phyloP scores from a whole-genome alignment of 768 basidiomycete species.

The Lanmaoa pseudosensibilis region DNA sequence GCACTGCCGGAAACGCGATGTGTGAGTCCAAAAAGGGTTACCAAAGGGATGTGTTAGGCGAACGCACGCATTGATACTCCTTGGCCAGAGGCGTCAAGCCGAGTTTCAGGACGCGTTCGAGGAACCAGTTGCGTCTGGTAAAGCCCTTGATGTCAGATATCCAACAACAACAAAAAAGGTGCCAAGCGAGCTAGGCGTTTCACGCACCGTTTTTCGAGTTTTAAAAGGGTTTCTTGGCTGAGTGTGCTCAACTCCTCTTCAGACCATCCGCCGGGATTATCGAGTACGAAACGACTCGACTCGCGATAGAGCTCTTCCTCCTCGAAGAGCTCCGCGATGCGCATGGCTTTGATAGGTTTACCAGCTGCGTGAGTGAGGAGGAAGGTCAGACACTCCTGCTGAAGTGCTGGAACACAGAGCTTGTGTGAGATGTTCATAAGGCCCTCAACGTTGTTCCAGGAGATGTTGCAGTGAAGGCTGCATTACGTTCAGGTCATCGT shows the following conservation, averaged over 20 bases:
- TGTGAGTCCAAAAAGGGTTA: neutral
- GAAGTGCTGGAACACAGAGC: constrained; percentile 78
- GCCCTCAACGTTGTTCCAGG: constrained; percentile 93
- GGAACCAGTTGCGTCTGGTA: constrained; percentile 85
- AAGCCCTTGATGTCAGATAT: neutral
- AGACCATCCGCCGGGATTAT: constrained; percentile 85
- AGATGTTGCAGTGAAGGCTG: constrained; percentile 87
- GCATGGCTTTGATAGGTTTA: constrained; percentile 88
- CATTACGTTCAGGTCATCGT: constrained; percentile 2
- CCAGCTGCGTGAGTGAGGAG: constrained; percentile 92
- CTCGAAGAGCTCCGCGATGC: constrained; percentile 86
- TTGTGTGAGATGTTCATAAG: constrained; percentile 90
- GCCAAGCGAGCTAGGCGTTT: neutral
- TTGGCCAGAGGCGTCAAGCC: constrained; percentile 85
- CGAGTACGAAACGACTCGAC: constrained; percentile 86
- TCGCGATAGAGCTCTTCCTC: constrained; percentile 91
- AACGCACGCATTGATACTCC: constrained; percentile 88
- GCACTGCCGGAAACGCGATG: constrained; percentile 49
- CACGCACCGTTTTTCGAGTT: constrained; percentile 81
- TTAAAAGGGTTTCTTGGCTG: constrained; percentile 77
- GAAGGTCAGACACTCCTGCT: constrained; percentile 81
- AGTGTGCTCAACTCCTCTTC: constrained; percentile 82
- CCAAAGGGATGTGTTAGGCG: no score
- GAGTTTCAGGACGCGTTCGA: constrained; percentile 90
- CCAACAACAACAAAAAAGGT: no score